A percentile compares a stretch with the other conserved stretches of the same genome.
These are phyloP conservation scores for Cladobotryum mycophilum DNA, from an alignment of 2,329 filamentous ascomycete genomes.

Conservation along the genomic window DNA sequence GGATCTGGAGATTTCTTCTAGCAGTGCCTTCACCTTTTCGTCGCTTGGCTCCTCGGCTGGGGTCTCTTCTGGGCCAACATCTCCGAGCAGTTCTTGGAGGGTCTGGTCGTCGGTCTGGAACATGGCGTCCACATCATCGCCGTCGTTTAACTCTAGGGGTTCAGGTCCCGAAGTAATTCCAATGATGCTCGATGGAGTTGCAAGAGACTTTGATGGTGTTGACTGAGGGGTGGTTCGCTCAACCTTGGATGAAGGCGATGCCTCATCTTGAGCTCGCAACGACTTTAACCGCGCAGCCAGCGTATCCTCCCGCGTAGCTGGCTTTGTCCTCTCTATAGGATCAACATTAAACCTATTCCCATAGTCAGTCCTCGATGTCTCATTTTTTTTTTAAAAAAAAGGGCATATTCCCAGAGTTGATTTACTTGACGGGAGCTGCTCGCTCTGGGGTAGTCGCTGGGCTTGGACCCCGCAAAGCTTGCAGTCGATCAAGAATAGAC, in stretches of 20 bases:
- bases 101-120: constrained; percentile 46
- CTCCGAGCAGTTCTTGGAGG: constrained; percentile 45
- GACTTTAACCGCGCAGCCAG: constrained; percentile 46
- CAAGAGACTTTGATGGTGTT: background rate
- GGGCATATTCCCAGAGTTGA: background rate
- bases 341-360: constrained; percentile 25
- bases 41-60: constrained; percentile 21
- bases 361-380: background rate
- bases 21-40: constrained; percentile 28
- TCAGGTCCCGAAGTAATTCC: background rate
- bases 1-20: constrained; percentile 31
- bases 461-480: constrained; percentile 38
- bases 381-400: background rate
- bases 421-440: constrained; percentile 36
- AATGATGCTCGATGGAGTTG: background rate
- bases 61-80: constrained; percentile 31
- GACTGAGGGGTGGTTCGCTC: background rate
- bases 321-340: constrained; percentile 36
- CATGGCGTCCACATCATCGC: constrained; percentile 33
- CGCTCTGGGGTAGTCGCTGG: constrained; percentile 26
- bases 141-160: constrained; percentile 12
- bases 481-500: constrained; percentile 47
- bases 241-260: constrained; percentile 16
- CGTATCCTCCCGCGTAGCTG: constrained; percentile 43
- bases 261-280: constrained; percentile 37